Conservation (phyloP, 257 asterid species). For the Nicotiana otophora region DNA sequence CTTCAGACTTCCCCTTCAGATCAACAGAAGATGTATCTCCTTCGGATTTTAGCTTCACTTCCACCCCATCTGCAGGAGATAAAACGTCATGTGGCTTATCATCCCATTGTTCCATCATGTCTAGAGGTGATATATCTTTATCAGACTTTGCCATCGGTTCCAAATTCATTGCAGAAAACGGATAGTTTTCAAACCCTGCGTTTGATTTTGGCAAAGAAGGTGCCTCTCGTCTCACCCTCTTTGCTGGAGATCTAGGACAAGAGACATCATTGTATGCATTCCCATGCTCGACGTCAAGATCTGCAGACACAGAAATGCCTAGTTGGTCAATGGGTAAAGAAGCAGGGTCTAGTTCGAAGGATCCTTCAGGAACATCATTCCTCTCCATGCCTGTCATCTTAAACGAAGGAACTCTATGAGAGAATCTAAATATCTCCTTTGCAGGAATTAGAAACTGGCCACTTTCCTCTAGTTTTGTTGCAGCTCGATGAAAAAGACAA, state of each 20-base stretch:
- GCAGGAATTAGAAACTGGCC: slow-evolving; percentile 19
- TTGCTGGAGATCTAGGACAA: not conserved
- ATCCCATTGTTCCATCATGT: not conserved
- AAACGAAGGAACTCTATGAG: slow-evolving; percentile 52
- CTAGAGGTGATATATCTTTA: not conserved
- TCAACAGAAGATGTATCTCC: not conserved
- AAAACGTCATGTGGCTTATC: not conserved
- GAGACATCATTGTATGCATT: slow-evolving; percentile 3
- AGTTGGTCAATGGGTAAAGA: slow-evolving; percentile 22
- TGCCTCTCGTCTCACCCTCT: not conserved
- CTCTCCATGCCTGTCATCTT: slow-evolving; percentile 33
- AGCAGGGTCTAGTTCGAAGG: slow-evolving; percentile 62
- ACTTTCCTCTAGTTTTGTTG: slow-evolving; percentile 8
- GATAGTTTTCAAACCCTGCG: not conserved
- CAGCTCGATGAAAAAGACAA: slow-evolving; percentile 30
- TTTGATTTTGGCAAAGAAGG: not conserved
- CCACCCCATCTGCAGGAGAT: not conserved
- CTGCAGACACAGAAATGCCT: slow-evolving; percentile 8
- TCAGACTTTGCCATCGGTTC: not conserved
- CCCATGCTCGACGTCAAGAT: not conserved
- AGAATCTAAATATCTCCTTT: slow-evolving; percentile 42
- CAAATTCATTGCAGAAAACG: not conserved
- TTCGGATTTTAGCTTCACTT: not conserved
- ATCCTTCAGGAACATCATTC: slow-evolving; percentile 23
- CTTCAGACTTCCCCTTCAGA: not conserved